Percentiles rank a stretch among this genome's conserved stretches.
These are phyloP conservation scores for Cryomyces minteri DNA, from an alignment of 495 filamentous ascomycete genomes.

Conservation along the genomic window DNA sequence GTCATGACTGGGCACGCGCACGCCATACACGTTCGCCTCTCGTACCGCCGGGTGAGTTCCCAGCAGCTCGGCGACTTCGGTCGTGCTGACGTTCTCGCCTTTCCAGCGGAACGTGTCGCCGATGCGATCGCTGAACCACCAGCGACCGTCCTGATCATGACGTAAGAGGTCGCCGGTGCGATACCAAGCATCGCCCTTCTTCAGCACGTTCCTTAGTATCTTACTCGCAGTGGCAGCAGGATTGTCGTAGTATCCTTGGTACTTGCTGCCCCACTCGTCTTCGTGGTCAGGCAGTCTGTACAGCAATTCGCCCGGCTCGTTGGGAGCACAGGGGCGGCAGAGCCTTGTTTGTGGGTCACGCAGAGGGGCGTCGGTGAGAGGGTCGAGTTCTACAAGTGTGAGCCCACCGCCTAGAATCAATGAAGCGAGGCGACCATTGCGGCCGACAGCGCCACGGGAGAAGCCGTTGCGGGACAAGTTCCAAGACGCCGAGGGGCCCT, in stretches of 20 bases:
- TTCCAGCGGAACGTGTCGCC: slow-evolving; percentile 80
- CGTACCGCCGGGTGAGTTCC: slow-evolving; percentile 44
- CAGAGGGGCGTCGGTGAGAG: slow-evolving; percentile 46
- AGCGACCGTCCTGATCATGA: slow-evolving; percentile 45
- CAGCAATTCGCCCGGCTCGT: slow-evolving; percentile 67
- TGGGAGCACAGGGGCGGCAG: slow-evolving; percentile 37
- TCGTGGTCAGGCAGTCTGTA: slow-evolving; percentile 37
- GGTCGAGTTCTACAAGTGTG: slow-evolving; percentile 56
- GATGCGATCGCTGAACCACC: slow-evolving; percentile 59
- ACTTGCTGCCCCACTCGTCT: slow-evolving; percentile 21
- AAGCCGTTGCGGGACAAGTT: slow-evolving; percentile 64
- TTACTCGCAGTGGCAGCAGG: slow-evolving; percentile 48
- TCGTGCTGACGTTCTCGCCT: slow-evolving; percentile 64
- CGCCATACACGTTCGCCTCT: slow-evolving; percentile 70
- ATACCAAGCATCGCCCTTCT: slow-evolving; percentile 59
- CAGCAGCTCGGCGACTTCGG: slow-evolving; percentile 52
- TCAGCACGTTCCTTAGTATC: slow-evolving; percentile 50
- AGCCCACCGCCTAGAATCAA: slow-evolving; percentile 29
- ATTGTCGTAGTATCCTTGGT: slow-evolving; percentile 52
- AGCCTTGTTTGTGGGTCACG: slow-evolving; percentile 58
- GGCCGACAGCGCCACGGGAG: slow-evolving; percentile 62
- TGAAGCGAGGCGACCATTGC: slow-evolving; percentile 42
- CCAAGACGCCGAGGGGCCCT: slow-evolving; percentile 54
- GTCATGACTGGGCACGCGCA: slow-evolving; percentile 37
- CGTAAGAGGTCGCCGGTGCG: slow-evolving; percentile 56